phyloP scores from a whole-genome alignment of 2,329 filamentous ascomycete species.

The Colletotrichum sp. region DNA sequence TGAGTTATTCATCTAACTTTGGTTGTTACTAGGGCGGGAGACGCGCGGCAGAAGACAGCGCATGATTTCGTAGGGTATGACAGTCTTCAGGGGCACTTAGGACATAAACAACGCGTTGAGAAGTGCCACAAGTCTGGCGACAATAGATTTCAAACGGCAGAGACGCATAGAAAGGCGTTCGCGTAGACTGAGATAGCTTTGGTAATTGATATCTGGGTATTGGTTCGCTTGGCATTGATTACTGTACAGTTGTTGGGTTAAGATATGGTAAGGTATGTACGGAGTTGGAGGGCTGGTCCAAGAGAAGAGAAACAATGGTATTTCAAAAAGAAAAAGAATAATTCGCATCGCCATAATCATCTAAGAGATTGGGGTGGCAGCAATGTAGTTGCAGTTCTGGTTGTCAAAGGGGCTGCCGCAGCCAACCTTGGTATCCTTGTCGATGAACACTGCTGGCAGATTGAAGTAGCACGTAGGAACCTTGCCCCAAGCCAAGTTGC shows the following conservation, averaged over 20 bases:
- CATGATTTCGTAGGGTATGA: neutral
- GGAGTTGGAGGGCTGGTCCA: accelerated
- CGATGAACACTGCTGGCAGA: slow-evolving; percentile 1
- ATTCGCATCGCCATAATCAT: neutral
- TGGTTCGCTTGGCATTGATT: neutral
- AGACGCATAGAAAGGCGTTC: neutral
- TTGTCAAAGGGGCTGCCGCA: neutral
- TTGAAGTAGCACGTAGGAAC: neutral
- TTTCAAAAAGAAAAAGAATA: accelerated
- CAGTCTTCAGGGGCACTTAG: neutral
- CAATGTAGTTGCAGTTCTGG: neutral
- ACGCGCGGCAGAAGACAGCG: neutral
- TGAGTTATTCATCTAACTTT: neutral
- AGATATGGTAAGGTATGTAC: neutral
- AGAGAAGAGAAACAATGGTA: neutral
- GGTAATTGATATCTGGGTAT: neutral
- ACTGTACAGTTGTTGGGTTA: neutral
- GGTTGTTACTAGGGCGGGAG: neutral
- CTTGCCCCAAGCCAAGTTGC: neutral
- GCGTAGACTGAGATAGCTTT: neutral
- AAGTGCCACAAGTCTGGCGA: neutral
- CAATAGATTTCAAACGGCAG: neutral
- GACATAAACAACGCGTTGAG: neutral
- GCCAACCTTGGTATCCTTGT: neutral
- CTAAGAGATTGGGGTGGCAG: neutral